A percentile compares a stretch with the other conserved stretches of the same genome.
phyloP scores from a whole-genome alignment of 208 protist species.

The Herpetomonas tarakana region DNA sequence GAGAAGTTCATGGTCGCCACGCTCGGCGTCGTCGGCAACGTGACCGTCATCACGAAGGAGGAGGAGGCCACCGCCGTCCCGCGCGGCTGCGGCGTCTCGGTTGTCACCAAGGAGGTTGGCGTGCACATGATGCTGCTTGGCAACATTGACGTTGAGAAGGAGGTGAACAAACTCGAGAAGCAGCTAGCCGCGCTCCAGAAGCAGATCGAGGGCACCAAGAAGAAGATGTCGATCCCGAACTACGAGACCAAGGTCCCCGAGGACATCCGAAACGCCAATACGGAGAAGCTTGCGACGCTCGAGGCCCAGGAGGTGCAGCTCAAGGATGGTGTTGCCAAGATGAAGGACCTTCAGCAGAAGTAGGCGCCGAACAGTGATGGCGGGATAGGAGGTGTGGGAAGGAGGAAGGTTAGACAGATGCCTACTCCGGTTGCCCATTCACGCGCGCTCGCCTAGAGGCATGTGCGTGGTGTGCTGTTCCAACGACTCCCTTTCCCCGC shows the following conservation, averaged over 20 bases:
- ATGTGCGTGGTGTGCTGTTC: background rate
- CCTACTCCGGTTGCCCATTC: no score
- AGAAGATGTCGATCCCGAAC: constrained; percentile 87
- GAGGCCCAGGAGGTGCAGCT: constrained; percentile 64
- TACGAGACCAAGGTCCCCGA: constrained; percentile 90
- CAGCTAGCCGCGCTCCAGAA: constrained; percentile 73
- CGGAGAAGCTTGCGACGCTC: constrained; percentile 75
- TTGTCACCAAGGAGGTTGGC: constrained; percentile 80
- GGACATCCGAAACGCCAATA: constrained; percentile 77
- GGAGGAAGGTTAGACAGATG: no score
- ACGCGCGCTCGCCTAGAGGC: background rate
- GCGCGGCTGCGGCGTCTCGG: constrained; percentile 82
- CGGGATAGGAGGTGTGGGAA: no score
- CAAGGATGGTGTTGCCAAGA: constrained; percentile 68
- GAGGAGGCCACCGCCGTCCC: constrained; percentile 54
- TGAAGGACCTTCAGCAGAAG: constrained; percentile 46
- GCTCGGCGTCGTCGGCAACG: constrained; percentile 76
- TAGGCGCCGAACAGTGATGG: no score
- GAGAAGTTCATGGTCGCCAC: constrained; percentile 70
- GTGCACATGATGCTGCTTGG: constrained; percentile 89
- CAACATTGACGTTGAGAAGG: constrained; percentile 90
- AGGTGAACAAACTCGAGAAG: constrained; percentile 86
- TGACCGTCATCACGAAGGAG: constrained; percentile 46
- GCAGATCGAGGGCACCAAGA: constrained; percentile 76
- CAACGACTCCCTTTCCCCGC: constrained; percentile 4